Evolutionary conservation across 1,139 yeast species (phyloP), one percentile per base, ranked within the genome.

Genomic region (Yamadazyma sp.): DNA sequence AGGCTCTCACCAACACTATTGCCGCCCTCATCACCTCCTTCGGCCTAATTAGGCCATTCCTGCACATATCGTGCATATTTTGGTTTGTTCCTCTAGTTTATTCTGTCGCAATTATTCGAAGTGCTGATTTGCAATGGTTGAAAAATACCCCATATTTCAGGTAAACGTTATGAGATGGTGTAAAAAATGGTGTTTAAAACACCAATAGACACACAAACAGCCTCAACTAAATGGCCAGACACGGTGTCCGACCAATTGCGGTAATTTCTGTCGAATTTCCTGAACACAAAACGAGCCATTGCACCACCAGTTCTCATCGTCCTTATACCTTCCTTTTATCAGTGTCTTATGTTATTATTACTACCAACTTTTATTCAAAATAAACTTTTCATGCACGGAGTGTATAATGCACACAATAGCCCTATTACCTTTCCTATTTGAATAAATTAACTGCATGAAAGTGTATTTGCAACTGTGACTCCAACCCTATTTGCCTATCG

Each of bases 371-470:
- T 18, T 18, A 18, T 18, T 8, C 21, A 18, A 18, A 18, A n/a
- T 9, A 33, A 22, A 22, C 20, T 26, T 27, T 28, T 28, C n/a
- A 31, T 34, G 38, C 42, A 28, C 18, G 39, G 39, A 27, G 35
- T 33, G 40, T 38, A 34, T 26, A 31, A 16, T 11, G 26, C 2
- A 6, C 8, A 36, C 40, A 36, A 41, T 38, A 30, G 25, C 15
- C 27, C 22, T n/a, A 30, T 35, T 25, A 30, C 13, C 17, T 30
- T 41, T 33, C 45, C 45, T 32, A 36, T 33, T 36, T 33, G 14
- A 39, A 22, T 41, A 39, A 41, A 41, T 41, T 38, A 20, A 22
- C 11, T 41, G 42, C 45, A 36, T 41, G 25, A 23, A 20, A 17
- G 29, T 29, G 14, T 14, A 35, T 31, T 37, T 37, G 39, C 38